A percentile compares a stretch with the other conserved stretches of the same genome.
phyloP scores from a whole-genome alignment of 129 eudicot species.

The Pittosporum tobira region DNA sequence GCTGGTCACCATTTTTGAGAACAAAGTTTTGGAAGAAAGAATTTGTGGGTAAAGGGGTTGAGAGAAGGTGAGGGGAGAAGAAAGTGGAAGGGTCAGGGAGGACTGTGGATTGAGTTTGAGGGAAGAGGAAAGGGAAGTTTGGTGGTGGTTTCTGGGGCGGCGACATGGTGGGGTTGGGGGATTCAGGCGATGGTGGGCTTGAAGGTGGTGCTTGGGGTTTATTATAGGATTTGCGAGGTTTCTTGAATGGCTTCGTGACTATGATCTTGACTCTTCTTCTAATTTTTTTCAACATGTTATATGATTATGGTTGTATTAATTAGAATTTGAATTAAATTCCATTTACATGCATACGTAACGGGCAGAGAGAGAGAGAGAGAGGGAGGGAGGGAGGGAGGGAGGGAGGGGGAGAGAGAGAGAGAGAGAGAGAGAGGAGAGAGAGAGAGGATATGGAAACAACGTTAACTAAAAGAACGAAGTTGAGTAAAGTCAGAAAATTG shows the following conservation, averaged over 20 bases:
- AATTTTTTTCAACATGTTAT: slow-evolving; percentile 47
- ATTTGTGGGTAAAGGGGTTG: slow-evolving; percentile 80
- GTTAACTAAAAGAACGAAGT: too few species aligned
- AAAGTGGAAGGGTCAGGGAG: slow-evolving; percentile 67
- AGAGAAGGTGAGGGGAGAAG: slow-evolving; percentile 64
- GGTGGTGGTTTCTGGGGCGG: too few species aligned
- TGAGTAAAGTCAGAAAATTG: too few species aligned
- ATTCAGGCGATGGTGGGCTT: slow-evolving; percentile 30
- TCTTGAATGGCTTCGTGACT: too few species aligned
- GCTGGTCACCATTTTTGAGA: slow-evolving; percentile 82
- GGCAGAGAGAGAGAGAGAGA: too few species aligned
- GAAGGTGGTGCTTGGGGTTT: slow-evolving; percentile 19
- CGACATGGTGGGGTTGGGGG: slow-evolving; percentile 29
- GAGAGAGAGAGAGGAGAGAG: not conserved
- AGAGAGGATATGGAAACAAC: too few species aligned
- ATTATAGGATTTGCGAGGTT: slow-evolving; percentile 30
- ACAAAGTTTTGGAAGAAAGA: slow-evolving; percentile 83
- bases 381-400: too few species aligned
- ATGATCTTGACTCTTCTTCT: slow-evolving; percentile 39
- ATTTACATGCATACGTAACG: too few species aligned
- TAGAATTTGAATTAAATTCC: too few species aligned
- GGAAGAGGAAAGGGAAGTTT: slow-evolving; percentile 47
- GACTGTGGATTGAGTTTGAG: slow-evolving; percentile 52
- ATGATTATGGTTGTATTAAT: slow-evolving; percentile 2
- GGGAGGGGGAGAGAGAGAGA: too few species aligned